Evolutionary conservation across 352 stramenopile species (phyloP).

Genomic region (Thalassiosira exigua): DNA sequence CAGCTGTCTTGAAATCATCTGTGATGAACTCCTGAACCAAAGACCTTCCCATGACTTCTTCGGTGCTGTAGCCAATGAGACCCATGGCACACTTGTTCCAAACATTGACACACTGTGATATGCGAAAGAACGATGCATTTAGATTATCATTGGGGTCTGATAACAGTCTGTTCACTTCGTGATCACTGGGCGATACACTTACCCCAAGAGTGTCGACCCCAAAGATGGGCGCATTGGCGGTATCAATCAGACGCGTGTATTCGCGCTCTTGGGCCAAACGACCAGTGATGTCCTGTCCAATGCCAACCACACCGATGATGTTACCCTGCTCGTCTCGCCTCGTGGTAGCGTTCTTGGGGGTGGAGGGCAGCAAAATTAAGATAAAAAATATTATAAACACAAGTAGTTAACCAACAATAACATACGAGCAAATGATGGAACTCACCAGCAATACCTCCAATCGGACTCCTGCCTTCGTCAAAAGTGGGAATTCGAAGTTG

Average conservation of each 20-base stretch:
- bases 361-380: too few species aligned
- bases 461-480: constrained; percentile 70
- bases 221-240: constrained; percentile 79
- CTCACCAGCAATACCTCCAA: constrained; percentile 47
- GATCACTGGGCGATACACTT: too few species aligned
- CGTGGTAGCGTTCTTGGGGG: constrained; percentile 47
- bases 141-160: not conserved
- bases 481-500: constrained; percentile 89
- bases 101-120: constrained; percentile 52
- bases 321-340: constrained; percentile 90
- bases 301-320: constrained; percentile 90
- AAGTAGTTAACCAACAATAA: too few species aligned
- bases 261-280: constrained; percentile 88
- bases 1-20: constrained; percentile 85
- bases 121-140: not conserved
- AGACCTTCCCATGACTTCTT: constrained; percentile 89
- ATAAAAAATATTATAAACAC: too few species aligned
- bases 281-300: constrained; percentile 91
- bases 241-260: constrained; percentile 69
- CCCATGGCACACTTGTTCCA: constrained; percentile 86
- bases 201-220: constrained; percentile 86
- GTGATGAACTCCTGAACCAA: constrained; percentile 89
- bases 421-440: too few species aligned
- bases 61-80: constrained; percentile 89
- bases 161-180: too few species aligned